Evolutionary conservation across 331 rosid genomes (phyloP).

Genomic region (Pyrus hybrid): DNA sequence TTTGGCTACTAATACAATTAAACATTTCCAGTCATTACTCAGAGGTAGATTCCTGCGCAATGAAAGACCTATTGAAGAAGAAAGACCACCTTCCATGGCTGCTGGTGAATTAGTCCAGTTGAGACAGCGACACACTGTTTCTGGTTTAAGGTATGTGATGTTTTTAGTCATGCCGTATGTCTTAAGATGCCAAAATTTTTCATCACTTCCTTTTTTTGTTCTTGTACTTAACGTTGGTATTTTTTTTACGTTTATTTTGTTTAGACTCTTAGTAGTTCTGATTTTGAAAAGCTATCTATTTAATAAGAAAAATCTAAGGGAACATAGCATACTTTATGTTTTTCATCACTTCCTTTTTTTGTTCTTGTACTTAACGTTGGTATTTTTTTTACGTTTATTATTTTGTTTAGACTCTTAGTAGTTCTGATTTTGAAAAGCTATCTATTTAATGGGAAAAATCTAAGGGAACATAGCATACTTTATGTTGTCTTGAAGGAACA

Average conservation of each 20-base stretch:
- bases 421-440: not conserved
- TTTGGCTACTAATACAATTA: slow-evolving; percentile 23
- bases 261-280: not conserved
- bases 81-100: slow-evolving; percentile 90
- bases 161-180: slow-evolving; percentile 4
- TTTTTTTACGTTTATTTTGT: not conserved
- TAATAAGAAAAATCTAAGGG: not conserved
- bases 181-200: not conserved
- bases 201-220: not conserved
- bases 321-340: not conserved
- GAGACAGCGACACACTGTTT: slow-evolving; percentile 89
- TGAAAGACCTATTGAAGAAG: slow-evolving; percentile 86
- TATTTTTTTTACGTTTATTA: not conserved
- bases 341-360: not conserved
- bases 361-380: not conserved
- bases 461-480: not conserved
- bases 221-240: not conserved
- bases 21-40: slow-evolving; percentile 71
- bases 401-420: not conserved
- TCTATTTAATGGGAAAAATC: not conserved
- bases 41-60: slow-evolving; percentile 98
- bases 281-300: not conserved
- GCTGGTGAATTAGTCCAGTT: slow-evolving; percentile 84
- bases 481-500: not conserved
- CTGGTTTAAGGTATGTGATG: slow-evolving; percentile 71